phyloP scores from a whole-genome alignment of 2,329 filamentous ascomycete genomes.

The Diplodia corticola region DNA sequence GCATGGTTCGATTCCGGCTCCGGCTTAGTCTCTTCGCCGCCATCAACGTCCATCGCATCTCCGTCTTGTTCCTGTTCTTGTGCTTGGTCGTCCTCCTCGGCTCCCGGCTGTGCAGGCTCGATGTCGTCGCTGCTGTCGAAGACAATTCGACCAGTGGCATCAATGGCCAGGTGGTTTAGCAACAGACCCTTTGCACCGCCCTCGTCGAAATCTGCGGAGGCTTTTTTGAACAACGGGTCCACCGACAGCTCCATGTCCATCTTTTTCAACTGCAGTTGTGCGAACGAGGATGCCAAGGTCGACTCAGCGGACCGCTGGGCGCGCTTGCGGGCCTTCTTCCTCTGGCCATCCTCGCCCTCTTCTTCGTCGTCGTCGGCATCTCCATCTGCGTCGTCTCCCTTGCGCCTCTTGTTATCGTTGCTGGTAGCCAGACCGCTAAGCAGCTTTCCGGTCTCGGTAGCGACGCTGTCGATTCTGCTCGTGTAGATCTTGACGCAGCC shows the following conservation, averaged over 20 bases:
- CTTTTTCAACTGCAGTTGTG: conserved; percentile 89
- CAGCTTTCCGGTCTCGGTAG: conserved; percentile 93
- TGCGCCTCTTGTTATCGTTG: conserved; percentile 58
- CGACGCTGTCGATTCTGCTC: conserved; percentile 95
- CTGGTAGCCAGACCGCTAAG: conserved; percentile 91
- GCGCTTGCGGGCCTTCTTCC: conserved; percentile 71
- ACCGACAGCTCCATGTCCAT: conserved; percentile 96
- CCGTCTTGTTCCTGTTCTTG: conserved; percentile 48
- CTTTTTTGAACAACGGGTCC: conserved; percentile 98
- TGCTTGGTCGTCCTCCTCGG: conserved; percentile 40
- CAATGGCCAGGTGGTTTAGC: conserved; percentile 95
- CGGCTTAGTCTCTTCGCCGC: conserved; percentile 34
- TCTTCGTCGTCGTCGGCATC: conserved; percentile 62
- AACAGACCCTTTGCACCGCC: conserved; percentile 93
- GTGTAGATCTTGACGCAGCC: conserved; percentile 99
- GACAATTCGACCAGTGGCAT: conserved; percentile 86
- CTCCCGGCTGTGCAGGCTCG: conserved; percentile 44
- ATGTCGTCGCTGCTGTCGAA: conserved; percentile 96
- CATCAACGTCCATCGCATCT: conserved; percentile 32
- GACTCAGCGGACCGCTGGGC: conserved; percentile 82
- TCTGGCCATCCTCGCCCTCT: conserved; percentile 56
- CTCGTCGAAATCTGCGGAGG: conserved; percentile 96
- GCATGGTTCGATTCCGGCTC: conserved; percentile 39
- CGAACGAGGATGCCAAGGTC: conserved; percentile 88
- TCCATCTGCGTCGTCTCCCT: conserved; percentile 35